Evolutionary conservation across 345 rosid genomes (phyloP).

Genomic region (Luvunga scandens): DNA sequence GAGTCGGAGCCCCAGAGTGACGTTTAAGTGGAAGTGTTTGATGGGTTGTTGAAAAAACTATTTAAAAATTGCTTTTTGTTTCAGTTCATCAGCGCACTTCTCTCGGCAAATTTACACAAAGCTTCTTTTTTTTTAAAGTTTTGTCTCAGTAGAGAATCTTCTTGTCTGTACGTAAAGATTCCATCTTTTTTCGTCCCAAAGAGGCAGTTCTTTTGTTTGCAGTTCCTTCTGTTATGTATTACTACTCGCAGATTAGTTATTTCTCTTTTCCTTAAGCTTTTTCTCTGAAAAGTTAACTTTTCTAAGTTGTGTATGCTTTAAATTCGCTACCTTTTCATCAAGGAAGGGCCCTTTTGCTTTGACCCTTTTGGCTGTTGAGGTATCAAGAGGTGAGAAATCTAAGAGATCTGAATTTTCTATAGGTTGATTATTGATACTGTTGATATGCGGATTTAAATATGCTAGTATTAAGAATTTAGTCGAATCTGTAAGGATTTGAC

Average conservation of each 20-base stretch:
- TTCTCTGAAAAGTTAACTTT: neutral
- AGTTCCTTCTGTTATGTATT: neutral
- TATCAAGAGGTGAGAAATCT: conserved; percentile 15
- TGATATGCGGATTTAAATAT: neutral
- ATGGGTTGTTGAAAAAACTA: conserved; percentile 23
- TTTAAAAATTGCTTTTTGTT: neutral
- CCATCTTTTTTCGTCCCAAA: neutral
- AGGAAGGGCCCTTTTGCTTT: neutral
- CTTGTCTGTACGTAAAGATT: conserved; percentile 6
- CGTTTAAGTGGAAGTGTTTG: neutral
- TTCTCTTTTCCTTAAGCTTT: neutral
- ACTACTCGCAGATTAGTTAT: neutral
- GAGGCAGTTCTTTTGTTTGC: neutral
- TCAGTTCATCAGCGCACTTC: neutral
- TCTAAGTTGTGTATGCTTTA: neutral
- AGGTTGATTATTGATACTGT: conserved; percentile 5
- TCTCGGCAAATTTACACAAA: neutral
- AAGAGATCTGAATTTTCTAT: conserved; percentile 17
- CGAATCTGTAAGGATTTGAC: neutral
- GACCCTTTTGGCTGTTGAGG: neutral
- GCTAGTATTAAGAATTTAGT: neutral
- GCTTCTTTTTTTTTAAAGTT: neutral
- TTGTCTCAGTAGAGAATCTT: neutral
- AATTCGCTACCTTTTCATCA: neutral
- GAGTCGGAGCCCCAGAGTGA: neutral